Evolutionary conservation across 371 early-diverging fungal genomes (phyloP).

Genomic region (Lichtheimia hyalospora): DNA sequence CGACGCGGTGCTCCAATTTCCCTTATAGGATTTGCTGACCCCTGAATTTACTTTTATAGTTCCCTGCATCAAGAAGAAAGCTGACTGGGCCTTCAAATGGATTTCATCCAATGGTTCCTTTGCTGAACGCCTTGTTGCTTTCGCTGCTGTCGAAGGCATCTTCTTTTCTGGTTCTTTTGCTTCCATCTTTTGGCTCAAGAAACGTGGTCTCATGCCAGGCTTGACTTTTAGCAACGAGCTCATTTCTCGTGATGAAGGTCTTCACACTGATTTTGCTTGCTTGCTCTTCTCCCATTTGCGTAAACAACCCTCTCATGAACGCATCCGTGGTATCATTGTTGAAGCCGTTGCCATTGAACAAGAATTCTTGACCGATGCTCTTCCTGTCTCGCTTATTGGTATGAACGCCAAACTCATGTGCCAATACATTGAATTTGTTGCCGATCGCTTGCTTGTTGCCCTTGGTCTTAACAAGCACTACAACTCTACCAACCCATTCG

Average conservation of each 20-base stretch:
- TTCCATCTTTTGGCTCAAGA: slow-evolving; percentile 99
- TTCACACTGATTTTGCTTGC: slow-evolving; percentile 99
- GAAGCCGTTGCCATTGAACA: slow-evolving; percentile 98
- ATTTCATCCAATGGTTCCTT: slow-evolving; percentile 89
- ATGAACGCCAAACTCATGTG: slow-evolving; percentile 98
- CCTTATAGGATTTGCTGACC: too few relatives aligned
- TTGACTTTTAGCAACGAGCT: slow-evolving; percentile 99
- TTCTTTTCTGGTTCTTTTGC: slow-evolving; percentile 99
- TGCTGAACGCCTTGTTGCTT: slow-evolving; percentile 97
- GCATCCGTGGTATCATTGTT: slow-evolving; percentile 79
- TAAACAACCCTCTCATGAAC: slow-evolving; percentile 75
- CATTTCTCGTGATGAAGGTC: slow-evolving; percentile 99
- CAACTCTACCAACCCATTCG: slow-evolving; percentile 96
- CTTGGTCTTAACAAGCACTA: slow-evolving; percentile 91
- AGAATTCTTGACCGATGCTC: slow-evolving; percentile 94
- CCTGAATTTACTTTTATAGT: slow-evolving; percentile 46
- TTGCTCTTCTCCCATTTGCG: slow-evolving; percentile 89
- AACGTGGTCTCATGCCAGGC: slow-evolving; percentile 99
- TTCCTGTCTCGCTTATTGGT: slow-evolving; percentile 97
- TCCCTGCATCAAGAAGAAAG: slow-evolving; percentile 97
- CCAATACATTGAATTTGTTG: slow-evolving; percentile 99
- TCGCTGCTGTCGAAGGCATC: slow-evolving; percentile 99
- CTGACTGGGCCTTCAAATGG: slow-evolving; percentile 99
- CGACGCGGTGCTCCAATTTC: too few relatives aligned
- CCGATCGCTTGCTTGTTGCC: slow-evolving; percentile 95